These are phyloP conservation scores for Phytopythium chamaehyphon DNA, from an alignment of 352 stramenopile genomes.

Conservation along the genomic window DNA sequence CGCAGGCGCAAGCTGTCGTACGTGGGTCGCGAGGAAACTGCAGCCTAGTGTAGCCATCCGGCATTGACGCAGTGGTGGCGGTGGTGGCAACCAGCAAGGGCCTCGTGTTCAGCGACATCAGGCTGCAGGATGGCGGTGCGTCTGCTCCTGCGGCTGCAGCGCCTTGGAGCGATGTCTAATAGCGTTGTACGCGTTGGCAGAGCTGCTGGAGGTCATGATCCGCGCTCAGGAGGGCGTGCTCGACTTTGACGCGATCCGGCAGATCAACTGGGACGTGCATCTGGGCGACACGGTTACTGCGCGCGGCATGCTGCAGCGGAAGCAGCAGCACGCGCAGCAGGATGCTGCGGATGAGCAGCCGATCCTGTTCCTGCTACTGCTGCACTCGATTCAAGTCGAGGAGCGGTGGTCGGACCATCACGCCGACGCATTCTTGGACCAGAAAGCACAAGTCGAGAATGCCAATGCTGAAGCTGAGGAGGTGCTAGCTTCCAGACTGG, in stretches of 20 bases:
- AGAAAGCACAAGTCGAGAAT: constrained; percentile 15
- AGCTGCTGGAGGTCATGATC: constrained; percentile 81
- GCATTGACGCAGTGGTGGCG: neutral
- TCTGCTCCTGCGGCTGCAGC: neutral
- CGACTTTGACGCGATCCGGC: constrained; percentile 52
- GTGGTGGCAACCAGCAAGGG: constrained; percentile 47
- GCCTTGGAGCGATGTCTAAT: neutral
- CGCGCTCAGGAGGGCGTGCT: constrained; percentile 52
- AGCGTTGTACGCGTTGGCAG: constrained; percentile 14
- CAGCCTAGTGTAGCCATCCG: neutral
- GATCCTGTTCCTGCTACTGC: constrained; percentile 41
- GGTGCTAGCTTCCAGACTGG: constrained; percentile 12
- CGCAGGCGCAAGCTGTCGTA: constrained; percentile 85
- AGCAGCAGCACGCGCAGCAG: constrained; percentile 13
- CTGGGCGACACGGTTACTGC: constrained; percentile 59
- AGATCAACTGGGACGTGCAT: constrained; percentile 81
- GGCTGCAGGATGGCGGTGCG: constrained; percentile 55
- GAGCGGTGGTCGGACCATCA: constrained; percentile 56
- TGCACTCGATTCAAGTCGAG: constrained; percentile 44
- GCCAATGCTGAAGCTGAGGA: neutral
- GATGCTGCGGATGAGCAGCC: constrained; percentile 11
- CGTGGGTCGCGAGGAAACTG: constrained; percentile 9
- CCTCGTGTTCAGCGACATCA: constrained; percentile 80
- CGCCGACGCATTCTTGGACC: constrained; percentile 48
- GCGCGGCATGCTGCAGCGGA: constrained; percentile 35